Base-by-base conservation (phyloP, 2,329 filamentous ascomycete genomes). In the Epichloe festucae region DNA sequence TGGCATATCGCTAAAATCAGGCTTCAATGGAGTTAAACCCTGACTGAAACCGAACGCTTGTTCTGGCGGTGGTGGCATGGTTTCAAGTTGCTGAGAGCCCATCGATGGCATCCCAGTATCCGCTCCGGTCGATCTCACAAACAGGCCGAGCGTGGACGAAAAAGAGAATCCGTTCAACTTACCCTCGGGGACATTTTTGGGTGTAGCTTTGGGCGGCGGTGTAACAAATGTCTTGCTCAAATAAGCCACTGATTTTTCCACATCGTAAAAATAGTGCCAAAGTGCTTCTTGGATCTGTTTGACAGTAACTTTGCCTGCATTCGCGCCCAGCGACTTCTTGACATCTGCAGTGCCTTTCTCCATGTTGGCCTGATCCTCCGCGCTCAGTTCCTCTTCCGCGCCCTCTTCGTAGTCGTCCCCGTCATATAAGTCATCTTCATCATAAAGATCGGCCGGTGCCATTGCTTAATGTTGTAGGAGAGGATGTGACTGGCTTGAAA, bases 201-300 rank as follows among this genome's bases (percentile, higher is more conserved):
- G 60, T 23, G 68, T 58, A 54, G 68, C 59, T 48, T 58, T 57
- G 1, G 57, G 51, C 10, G 70, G 62, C 44, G 53, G 47, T 7
- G 70, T 67, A 57, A 79, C 70, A 57, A 72, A 78, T 35, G 74
- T 82, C 75, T 82, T 85, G 56, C 82, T 78, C 53, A 98, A 69
- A 63, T 94, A 96, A 52, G 78, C 75, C 39, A 94, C 84, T 1
- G 88, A 82, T 67, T 95, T 95, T 52, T 82, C 85, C 34, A 95
- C 75, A 61, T 98, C 90, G 65, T 90, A 97, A 66, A 91, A 97
- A 67, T 96, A 96, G 68, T 98, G 82, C 89, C 89, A 97, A 15
- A 98, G 69, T 0, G 90, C 79, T 55, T 97, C 91, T 65, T 95
- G 82, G 55, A 96, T 91, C 63, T 95, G 85, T 39, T 62, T 66